Conservation (phyloP, 1,284 basidiomycete genomes). For the Boletellus sp. region DNA sequence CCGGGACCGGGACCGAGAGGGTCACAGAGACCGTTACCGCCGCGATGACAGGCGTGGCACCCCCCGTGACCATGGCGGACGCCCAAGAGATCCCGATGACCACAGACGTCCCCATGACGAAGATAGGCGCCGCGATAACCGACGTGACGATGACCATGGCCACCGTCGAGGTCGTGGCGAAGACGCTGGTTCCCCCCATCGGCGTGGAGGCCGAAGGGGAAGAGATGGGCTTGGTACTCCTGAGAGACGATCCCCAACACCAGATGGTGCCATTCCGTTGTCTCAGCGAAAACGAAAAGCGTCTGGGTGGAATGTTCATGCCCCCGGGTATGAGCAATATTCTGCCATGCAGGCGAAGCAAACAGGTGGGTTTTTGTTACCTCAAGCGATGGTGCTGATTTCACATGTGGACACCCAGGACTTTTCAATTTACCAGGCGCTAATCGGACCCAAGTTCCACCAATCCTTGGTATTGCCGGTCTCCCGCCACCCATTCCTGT, state of each 20-base stretch:
- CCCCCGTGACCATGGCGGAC: slow-evolving; percentile 37
- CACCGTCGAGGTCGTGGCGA: slow-evolving; percentile 37
- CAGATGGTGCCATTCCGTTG: slow-evolving; percentile 78
- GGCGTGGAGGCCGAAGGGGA: slow-evolving; percentile 38
- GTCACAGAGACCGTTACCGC: slow-evolving; percentile 41
- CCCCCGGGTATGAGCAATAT: slow-evolving; percentile 93
- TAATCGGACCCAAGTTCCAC: slow-evolving; percentile 82
- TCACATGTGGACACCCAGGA: slow-evolving; percentile 43
- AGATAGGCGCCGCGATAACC: slow-evolving; percentile 45
- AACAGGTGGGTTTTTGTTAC: slow-evolving; percentile 60
- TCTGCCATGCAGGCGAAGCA: slow-evolving; percentile 95
- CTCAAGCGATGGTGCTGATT: background rate
- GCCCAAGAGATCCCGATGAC: slow-evolving; percentile 43
- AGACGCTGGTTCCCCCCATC: slow-evolving; percentile 36
- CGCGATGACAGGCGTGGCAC: slow-evolving; percentile 40
- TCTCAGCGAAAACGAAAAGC: slow-evolving; percentile 84
- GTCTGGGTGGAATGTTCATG: slow-evolving; percentile 94
- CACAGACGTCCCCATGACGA: slow-evolving; percentile 41
- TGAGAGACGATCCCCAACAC: slow-evolving; percentile 85
- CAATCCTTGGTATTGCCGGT: slow-evolving; percentile 73
- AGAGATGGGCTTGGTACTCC: slow-evolving; percentile 62
- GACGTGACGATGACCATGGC: slow-evolving; percentile 46
- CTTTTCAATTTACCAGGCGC: slow-evolving; percentile 91
- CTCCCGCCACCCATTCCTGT: slow-evolving; percentile 81
- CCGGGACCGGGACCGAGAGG: slow-evolving; percentile 42